Base-by-base conservation (phyloP, 2,329 filamentous ascomycete genomes). In the Sarocladium kiliense region DNA sequence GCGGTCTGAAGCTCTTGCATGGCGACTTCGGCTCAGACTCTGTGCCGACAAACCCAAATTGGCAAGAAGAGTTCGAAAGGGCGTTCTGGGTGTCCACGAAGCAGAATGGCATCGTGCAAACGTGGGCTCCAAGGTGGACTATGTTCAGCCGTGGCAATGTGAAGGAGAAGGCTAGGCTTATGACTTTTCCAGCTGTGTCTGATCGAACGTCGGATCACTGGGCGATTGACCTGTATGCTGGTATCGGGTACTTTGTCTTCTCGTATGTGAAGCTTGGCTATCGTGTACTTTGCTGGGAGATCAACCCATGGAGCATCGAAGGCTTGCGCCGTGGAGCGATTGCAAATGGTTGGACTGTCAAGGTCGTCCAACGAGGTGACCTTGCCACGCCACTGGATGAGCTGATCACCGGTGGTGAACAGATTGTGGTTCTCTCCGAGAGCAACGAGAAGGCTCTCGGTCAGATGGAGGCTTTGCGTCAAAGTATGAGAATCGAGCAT, bases 61-160 rank as follows among this genome's bases (percentile, higher is more conserved):
- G 67, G 0, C 54, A 63, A 1, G 53, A 63, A 1, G 87, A 93
- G 64, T 88, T 95, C 57, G 67, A 75, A 1, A 56, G 67, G 1
- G 86, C 91, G 0, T 82, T 96, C 59, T 97, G 93, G 93, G 88
- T 88, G 1, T 81, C 78, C 12, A 86, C 87, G 3, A 82, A 79
- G 54, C 91, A 96, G 67, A 89, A 91, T 64, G 88, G 87, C 2
- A 88, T 97, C 56, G 71, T 75, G 34, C 93, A 97, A 73, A 86
- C 81, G 2, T 97, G 92, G 92, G 88, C 91, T 1, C 93, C 93
- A 14, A 72, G 86, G 1, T 92, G 91, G 77, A 96, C 91, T 25
- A 97, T 97, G 92, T 97, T 97, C 68, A 91, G 87, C 59, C 82
- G 91, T 1, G 92, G 93, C 3, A 97, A 97, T 69, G 77, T 97